Evolutionary conservation across 75 land plant genomes (phyloP).

Genomic region (Sequoia sempervirens): DNA sequence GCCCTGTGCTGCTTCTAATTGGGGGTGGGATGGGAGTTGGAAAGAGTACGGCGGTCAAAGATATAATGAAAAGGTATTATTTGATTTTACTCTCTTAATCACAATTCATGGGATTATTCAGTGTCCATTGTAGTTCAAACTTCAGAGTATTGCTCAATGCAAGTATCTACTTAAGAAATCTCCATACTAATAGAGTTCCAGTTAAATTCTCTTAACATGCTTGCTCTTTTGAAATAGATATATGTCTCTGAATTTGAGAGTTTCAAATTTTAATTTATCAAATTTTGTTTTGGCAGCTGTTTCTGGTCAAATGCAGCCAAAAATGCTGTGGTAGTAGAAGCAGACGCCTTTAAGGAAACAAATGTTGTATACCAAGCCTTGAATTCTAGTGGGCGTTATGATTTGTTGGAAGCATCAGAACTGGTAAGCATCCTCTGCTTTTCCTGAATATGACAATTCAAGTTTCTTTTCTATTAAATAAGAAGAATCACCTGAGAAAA

Average conservation of each 20-base stretch:
- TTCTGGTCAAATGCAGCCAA: conserved; percentile 70
- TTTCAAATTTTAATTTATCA: neutral
- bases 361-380: conserved; percentile 75
- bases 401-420: conserved; percentile 72
- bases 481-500: neutral
- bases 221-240: neutral
- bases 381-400: conserved; percentile 59
- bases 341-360: conserved; percentile 89
- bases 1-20: conserved; percentile 77
- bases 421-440: conserved; percentile 31
- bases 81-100: neutral
- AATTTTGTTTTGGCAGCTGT: conserved; percentile 32
- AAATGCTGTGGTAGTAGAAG: conserved; percentile 81
- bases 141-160: neutral
- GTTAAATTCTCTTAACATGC: neutral
- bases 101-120: neutral
- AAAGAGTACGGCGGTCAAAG: conserved; percentile 84
- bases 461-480: neutral
- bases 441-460: neutral
- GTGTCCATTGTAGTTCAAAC: neutral
- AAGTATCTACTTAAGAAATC: neutral
- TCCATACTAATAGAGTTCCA: neutral
- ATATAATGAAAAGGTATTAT: conserved; percentile 52
- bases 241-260: neutral
- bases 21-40: conserved; percentile 96